Conservation (phyloP, 371 early-diverging fungal genomes). For the Paramicrosporidium saccamoebae region DNA sequence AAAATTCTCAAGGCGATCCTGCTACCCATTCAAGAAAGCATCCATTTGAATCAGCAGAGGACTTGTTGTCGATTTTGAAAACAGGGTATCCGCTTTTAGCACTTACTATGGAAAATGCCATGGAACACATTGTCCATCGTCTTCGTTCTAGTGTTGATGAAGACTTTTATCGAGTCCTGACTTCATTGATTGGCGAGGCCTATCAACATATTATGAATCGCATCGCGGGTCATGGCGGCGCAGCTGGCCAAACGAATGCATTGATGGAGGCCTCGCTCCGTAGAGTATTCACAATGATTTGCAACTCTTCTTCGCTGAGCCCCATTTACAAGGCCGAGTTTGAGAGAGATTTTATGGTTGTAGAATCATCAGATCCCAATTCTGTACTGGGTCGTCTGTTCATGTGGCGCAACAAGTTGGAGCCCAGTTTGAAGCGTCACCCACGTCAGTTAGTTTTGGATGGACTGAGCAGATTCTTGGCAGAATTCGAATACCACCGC, state of each 20-base stretch:
- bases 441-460: conserved; percentile 49
- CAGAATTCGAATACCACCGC: conserved; percentile 84
- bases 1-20: no score
- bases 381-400: conserved; percentile 43
- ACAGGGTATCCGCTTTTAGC: conserved; percentile 75
- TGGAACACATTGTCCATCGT: conserved; percentile 65
- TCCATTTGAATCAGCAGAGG: conserved; percentile 56
- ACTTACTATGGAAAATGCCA: conserved; percentile 84
- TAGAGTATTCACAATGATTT: no score
- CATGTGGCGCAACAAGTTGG: conserved; percentile 61
- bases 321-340: conserved; percentile 47
- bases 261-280: conserved; percentile 43
- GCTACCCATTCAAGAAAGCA: no score
- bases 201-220: conserved; percentile 21
- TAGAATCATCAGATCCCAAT: conserved; percentile 26
- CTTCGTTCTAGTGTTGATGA: conserved; percentile 75
- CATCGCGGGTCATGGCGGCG: conserved; percentile 21
- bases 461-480: conserved; percentile 52
- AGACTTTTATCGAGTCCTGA: conserved; percentile 71
- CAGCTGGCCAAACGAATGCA: conserved; percentile 19
- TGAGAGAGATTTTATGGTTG: conserved; percentile 48
- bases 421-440: conserved; percentile 35
- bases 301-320: conserved; percentile 48
- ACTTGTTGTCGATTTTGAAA: conserved; percentile 79
- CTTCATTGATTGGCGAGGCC: conserved; percentile 53